Conservation (phyloP, 2,329 filamentous ascomycete genomes). For the Fusarium humuli region DNA sequence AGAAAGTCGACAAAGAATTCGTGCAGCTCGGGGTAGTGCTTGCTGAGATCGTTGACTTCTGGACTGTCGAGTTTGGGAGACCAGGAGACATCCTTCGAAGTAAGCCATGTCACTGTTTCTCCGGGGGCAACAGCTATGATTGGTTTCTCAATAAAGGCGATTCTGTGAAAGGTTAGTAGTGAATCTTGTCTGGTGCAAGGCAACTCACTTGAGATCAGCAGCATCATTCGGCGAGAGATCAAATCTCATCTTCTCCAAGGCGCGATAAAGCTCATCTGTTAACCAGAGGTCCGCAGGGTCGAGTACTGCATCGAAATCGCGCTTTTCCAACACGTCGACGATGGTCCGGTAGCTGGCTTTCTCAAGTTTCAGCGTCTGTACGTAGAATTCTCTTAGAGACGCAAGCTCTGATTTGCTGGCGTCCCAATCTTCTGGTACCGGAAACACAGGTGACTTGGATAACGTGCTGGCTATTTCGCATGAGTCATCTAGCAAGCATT, state of each 20-base stretch:
- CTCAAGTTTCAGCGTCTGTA: constrained; percentile 33
- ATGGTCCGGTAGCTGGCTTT: constrained; percentile 33
- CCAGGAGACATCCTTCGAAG: constrained; percentile 34
- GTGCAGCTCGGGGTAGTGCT: constrained; percentile 37
- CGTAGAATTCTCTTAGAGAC: constrained; percentile 41
- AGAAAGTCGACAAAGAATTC: constrained; percentile 41
- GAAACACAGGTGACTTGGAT: constrained; percentile 41
- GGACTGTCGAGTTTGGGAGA: constrained; percentile 32
- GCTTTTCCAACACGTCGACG: constrained; percentile 34
- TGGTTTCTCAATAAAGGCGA: constrained; percentile 11
- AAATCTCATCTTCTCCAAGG: constrained; percentile 35
- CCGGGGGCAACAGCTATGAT: constrained; percentile 33
- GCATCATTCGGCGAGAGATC: constrained; percentile 28
- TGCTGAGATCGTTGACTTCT: constrained; percentile 37
- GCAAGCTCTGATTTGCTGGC: constrained; percentile 40
- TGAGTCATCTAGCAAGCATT: constrained; percentile 39
- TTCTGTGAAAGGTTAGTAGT: constrained; percentile 4
- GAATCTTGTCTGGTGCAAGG: accelerated
- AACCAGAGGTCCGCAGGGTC: constrained; percentile 38
- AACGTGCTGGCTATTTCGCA: constrained; percentile 40
- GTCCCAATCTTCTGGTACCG: constrained; percentile 38
- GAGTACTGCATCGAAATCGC: constrained; percentile 33
- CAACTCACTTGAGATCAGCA: constrained; percentile 33
- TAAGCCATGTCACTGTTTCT: constrained; percentile 33
- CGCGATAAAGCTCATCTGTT: constrained; percentile 33